Evolutionary conservation across 257 asterid genomes (phyloP).

Genomic region (Solanum chilense): DNA sequence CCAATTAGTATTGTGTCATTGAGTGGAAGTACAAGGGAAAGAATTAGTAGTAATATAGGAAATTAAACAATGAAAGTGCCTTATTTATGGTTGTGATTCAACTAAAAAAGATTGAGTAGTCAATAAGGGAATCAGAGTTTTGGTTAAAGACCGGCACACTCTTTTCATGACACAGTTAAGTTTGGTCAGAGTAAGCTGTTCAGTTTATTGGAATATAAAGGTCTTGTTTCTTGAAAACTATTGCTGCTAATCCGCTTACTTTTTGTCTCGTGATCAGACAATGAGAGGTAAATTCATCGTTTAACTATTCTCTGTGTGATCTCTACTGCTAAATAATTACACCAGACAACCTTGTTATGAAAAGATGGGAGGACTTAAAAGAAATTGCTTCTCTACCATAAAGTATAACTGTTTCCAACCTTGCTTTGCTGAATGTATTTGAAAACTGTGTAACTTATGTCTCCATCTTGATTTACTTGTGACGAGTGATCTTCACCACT

Average conservation of each 20-base stretch:
- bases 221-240: not conserved
- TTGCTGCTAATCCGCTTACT: not conserved
- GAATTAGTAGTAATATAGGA: not conserved
- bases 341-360: not conserved
- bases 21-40: not conserved
- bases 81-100: not conserved
- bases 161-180: not conserved
- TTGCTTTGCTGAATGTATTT: not conserved
- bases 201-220: not conserved
- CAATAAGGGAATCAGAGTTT: not conserved
- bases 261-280: not conserved
- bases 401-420: not conserved
- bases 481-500: not conserved
- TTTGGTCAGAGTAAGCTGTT: not conserved
- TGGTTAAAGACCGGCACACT: not conserved
- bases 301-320: not conserved
- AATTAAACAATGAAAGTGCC: not conserved
- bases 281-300: not conserved
- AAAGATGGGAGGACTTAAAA: not conserved
- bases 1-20: not conserved
- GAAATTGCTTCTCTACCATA: not conserved
- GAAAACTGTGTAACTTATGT: not conserved
- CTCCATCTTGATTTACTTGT: not conserved
- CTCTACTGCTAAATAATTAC: not conserved
- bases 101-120: not conserved